Evolutionary conservation across 2,329 filamentous ascomycete species (phyloP).

Genomic region (Rugonectria rugulosa): DNA sequence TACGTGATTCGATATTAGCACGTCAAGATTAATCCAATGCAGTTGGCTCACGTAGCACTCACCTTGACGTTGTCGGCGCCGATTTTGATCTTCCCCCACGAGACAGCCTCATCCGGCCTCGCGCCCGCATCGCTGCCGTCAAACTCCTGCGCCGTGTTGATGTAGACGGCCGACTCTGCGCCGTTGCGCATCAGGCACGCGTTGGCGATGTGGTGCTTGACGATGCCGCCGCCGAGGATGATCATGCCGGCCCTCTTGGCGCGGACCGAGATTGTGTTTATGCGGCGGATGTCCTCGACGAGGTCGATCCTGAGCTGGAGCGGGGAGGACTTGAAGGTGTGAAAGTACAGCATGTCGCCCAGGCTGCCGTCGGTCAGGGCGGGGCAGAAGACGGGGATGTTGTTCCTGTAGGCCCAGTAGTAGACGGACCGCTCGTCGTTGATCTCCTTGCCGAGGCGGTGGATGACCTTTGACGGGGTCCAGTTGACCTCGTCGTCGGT

Average conservation of each 20-base stretch:
- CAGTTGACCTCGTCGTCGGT: slow-evolving; percentile 78
- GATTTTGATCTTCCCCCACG: slow-evolving; percentile 97
- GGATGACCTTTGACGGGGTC: slow-evolving; percentile 94
- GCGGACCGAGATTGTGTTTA: slow-evolving; percentile 90
- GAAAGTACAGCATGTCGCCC: slow-evolving; percentile 98
- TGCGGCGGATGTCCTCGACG: slow-evolving; percentile 88
- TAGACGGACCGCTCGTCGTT: slow-evolving; percentile 90
- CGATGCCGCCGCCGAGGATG: slow-evolving; percentile 89
- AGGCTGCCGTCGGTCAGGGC: slow-evolving; percentile 94
- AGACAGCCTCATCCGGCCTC: slow-evolving; percentile 93
- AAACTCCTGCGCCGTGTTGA: slow-evolving; percentile 97
- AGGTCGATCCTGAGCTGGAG: slow-evolving; percentile 86
- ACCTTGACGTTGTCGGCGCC: slow-evolving; percentile 91
- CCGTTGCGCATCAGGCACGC: slow-evolving; percentile 98
- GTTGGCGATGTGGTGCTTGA: slow-evolving; percentile 99
- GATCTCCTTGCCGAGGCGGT: slow-evolving; percentile 90
- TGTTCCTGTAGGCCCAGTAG: slow-evolving; percentile 97
- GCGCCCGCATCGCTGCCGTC: slow-evolving; percentile 97
- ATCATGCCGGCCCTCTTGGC: slow-evolving; percentile 94
- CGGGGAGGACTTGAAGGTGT: slow-evolving; percentile 91
- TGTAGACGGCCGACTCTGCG: slow-evolving; percentile 94
- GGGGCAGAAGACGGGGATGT: slow-evolving; percentile 96
- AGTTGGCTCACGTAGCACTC: slow-evolving; percentile 39
- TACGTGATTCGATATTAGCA: slow-evolving; percentile 37
- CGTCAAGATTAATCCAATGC: not conserved